Conservation (phyloP, 306 rosid species). For the Astragalus glycyphyllos region DNA sequence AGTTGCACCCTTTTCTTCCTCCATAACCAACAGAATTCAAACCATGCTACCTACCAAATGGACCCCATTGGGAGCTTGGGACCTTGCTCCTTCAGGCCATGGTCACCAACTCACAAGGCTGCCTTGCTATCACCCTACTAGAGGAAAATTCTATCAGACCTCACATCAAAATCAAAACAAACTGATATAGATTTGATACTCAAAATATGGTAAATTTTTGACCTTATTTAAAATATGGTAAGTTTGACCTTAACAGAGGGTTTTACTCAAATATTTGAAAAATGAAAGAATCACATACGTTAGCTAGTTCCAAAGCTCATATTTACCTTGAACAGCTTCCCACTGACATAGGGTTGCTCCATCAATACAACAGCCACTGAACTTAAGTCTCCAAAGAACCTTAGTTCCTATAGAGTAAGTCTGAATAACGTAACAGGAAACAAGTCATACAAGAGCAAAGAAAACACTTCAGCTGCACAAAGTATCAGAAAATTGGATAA, state of each 20-base stretch:
- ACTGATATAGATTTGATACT: slow-evolving; percentile 6
- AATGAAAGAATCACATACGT: slow-evolving; percentile 15
- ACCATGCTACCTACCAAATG: not conserved
- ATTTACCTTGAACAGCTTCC: slow-evolving; percentile 32
- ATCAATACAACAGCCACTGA: slow-evolving; percentile 34
- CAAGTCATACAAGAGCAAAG: slow-evolving; percentile 10
- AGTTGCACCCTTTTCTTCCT: not conserved
- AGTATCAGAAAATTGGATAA: not conserved
- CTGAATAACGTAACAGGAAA: not conserved
- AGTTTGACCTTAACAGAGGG: no score
- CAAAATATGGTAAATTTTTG: not conserved
- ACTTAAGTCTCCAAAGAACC: slow-evolving; percentile 16
- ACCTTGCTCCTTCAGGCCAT: not conserved
- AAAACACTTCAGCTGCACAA: slow-evolving; percentile 7
- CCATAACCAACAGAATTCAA: not conserved
- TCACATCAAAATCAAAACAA: not conserved
- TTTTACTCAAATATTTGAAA: no score
- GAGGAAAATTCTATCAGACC: not conserved
- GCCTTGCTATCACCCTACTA: not conserved
- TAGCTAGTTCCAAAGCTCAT: slow-evolving; percentile 6
- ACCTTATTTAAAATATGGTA: not conserved
- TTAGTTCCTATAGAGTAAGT: not conserved
- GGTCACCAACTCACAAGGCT: not conserved
- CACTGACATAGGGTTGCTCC: not conserved
- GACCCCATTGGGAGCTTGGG: no score